A percentile compares a stretch with the other conserved stretches of the same genome.
These are phyloP conservation scores for Cyberlindnera euphorbiae DNA, from an alignment of 805 yeast genomes.

Conservation along the genomic window DNA sequence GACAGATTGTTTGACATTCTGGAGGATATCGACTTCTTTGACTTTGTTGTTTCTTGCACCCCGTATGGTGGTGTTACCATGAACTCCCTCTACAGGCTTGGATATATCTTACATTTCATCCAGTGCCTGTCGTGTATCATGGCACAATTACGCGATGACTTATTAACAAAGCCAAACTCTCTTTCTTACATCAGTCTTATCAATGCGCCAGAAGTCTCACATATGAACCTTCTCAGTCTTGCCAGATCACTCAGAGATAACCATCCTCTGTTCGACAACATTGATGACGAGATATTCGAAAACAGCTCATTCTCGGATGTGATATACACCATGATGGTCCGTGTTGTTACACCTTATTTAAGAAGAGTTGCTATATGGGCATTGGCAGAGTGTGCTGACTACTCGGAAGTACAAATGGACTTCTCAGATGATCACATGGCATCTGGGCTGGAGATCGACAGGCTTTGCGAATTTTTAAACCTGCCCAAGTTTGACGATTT, in stretches of 20 bases:
- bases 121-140: conserved; percentile 34
- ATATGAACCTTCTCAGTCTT: conserved; percentile 6
- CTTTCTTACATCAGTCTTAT: conserved; percentile 33
- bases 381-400: conserved; percentile 46
- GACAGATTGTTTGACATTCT: conserved; percentile 32
- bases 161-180: conserved; percentile 26
- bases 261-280: conserved; percentile 24
- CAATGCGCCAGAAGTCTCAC: conserved; percentile 9
- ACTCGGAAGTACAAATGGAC: too few relatives aligned
- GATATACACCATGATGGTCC: conserved; percentile 50
- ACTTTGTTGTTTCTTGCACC: conserved; percentile 42
- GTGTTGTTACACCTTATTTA: conserved; percentile 57
- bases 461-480: conserved; percentile 45
- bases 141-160: conserved; percentile 23
- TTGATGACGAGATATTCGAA: conserved; percentile 26
- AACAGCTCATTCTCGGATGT: conserved; percentile 31
- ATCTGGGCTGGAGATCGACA: conserved; percentile 51
- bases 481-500: conserved; percentile 35
- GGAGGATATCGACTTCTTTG: conserved; percentile 47
- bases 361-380: conserved; percentile 57
- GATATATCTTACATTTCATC: conserved; percentile 48
- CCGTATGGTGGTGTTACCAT: conserved; percentile 45
- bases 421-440: too few relatives aligned
- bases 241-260: conserved; percentile 21
- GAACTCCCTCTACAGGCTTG: conserved; percentile 42